These are phyloP conservation scores for Kodamaea plutei DNA, from an alignment of 1,139 yeast species.

Conservation along the genomic window DNA sequence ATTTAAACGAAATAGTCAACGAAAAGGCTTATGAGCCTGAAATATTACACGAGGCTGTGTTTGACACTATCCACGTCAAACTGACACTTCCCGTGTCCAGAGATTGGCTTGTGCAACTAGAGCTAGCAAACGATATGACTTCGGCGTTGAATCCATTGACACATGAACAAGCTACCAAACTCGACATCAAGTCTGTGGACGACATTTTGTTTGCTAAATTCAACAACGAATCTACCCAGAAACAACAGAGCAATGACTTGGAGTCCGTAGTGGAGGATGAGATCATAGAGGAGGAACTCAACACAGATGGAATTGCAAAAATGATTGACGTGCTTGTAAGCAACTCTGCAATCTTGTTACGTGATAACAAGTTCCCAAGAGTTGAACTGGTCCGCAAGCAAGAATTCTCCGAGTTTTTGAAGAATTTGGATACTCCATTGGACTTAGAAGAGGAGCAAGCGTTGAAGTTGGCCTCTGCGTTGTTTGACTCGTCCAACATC, in stretches of 20 bases:
- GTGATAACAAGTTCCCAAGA: conserved; percentile 26
- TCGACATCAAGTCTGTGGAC: conserved; percentile 38
- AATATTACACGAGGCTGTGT: conserved; percentile 29
- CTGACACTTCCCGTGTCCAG: conserved; percentile 47
- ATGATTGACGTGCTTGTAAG: conserved; percentile 19
- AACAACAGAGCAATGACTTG: conserved; percentile 17
- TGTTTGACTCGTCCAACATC: conserved; percentile 44
- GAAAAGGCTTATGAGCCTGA: conserved; percentile 73
- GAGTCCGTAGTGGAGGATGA: conserved; percentile 16
- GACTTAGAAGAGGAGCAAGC: conserved; percentile 11
- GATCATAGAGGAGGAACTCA: conserved; percentile 14
- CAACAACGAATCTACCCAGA: conserved; percentile 24
- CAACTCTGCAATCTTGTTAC: conserved; percentile 12
- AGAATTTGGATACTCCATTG: conserved; percentile 12
- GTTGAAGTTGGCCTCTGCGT: conserved; percentile 51
- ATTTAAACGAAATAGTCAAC: conserved; percentile 42
- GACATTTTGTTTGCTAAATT: conserved; percentile 52
- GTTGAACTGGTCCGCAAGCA: conserved; percentile 19
- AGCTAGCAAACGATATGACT: conserved; percentile 49
- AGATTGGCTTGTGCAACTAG: conserved; percentile 64
- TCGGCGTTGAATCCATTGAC: conserved; percentile 42
- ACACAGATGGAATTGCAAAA: conserved; percentile 17
- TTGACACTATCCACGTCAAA: conserved; percentile 28
- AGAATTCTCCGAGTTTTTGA: conserved; percentile 22
- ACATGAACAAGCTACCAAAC: conserved; percentile 16